These are phyloP conservation scores for Colletotrichum chlorophyti DNA, from an alignment of 2,329 filamentous ascomycete species.

Conservation along the genomic window DNA sequence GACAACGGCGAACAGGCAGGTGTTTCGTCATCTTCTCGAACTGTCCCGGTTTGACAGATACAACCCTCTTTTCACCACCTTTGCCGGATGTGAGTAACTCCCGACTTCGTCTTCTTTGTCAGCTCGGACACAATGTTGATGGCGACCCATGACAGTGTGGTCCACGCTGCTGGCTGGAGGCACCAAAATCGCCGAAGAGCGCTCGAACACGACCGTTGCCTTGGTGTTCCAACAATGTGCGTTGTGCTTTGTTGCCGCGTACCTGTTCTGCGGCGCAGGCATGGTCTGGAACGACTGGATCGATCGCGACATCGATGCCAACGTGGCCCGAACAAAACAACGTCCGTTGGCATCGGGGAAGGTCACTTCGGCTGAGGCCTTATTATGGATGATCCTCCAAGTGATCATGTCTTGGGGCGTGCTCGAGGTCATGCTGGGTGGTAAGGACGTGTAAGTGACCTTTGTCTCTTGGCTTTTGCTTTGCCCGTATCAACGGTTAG, in stretches of 20 bases:
- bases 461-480: neutral
- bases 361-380: conserved; percentile 32
- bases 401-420: neutral
- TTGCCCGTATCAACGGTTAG: neutral
- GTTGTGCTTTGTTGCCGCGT: conserved; percentile 32
- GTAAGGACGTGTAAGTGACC: conserved; percentile 14
- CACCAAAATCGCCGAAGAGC: neutral
- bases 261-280: conserved; percentile 36
- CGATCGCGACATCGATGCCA: conserved; percentile 35
- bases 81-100: neutral
- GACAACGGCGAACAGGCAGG: neutral
- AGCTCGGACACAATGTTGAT: neutral
- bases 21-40: neutral
- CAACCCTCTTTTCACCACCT: neutral
- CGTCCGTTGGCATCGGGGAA: conserved; percentile 34
- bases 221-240: conserved; percentile 32
- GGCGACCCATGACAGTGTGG: conserved; percentile 12
- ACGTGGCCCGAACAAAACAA: conserved; percentile 36
- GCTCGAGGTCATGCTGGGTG: conserved; percentile 3
- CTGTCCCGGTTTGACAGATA: neutral
- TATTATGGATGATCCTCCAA: conserved; percentile 20
- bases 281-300: conserved; percentile 40
- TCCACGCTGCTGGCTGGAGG: conserved; percentile 12
- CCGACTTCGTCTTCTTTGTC: neutral
- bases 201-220: neutral